Base-by-base conservation (phyloP, 2,329 filamentous ascomycete species). In the Passalora sequoiae region DNA sequence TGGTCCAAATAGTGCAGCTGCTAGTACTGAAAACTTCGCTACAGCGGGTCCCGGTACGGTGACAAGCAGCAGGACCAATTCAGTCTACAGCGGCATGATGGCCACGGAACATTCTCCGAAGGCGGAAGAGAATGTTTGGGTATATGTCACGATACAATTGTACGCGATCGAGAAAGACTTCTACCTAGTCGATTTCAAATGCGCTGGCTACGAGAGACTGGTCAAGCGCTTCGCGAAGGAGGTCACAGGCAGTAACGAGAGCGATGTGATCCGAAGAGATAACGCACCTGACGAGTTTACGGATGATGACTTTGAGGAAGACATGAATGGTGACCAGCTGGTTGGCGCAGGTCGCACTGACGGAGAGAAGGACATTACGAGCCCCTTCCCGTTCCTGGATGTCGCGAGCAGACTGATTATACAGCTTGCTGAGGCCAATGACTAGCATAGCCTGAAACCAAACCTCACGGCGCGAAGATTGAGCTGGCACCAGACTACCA, bases 121-220 rank as follows among this genome's bases (percentile, higher is more conserved):
- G 33, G 61, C 69, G 3, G 72, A 78, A 40, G 80, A 88, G 51
- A 84, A 85, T 43, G 81, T 94, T n/a, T 91, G 86, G 62, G 84
- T 97, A 60, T 92, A 95, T 62, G 81, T 98, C 63, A 89, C 94
- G 54, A 96, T 98, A 51, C 92, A 96, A 64, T 83, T 96, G 39
- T 96, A 96, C 67, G 84, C 89, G 61, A 89, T 97, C 72, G 91
- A 97, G 65, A 81, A 82, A 45, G 84, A 86, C 43, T 91, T 92
- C 54, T 97, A 91, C 66, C 83, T 98, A 50, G 92, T 98, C 37
- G 92, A 98, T 65, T 98, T 98, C 74, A 97, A 96, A 65, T 97
- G 91, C 65, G 89, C 92, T 10, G 92, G 92, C 15, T 98, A 98
- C 68, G 92, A 98, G 69, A 87, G 92, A 43, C 83, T 91, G 37